phyloP scores from a whole-genome alignment of 75 land plant species.

The Isoetes taiwanensis region DNA sequence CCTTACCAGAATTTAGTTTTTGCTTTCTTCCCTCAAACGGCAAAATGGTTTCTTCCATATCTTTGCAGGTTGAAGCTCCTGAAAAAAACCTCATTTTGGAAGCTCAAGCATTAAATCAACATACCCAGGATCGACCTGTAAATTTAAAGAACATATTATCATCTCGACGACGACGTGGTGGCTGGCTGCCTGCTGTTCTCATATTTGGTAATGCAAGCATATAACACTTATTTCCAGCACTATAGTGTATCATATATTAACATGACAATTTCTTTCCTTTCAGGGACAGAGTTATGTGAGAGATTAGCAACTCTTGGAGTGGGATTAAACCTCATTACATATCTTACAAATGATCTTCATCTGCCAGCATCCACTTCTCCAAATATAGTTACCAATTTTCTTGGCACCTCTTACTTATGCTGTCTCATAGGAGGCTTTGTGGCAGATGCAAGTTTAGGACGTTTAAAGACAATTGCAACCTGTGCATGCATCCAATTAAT shows the following conservation, averaged over 20 bases:
- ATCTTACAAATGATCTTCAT: conserved; percentile 42
- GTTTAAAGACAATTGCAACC: conserved; percentile 43
- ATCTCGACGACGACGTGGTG: no score
- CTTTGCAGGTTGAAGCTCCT: no score
- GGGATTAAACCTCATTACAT: conserved; percentile 62
- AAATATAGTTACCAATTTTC: conserved; percentile 59
- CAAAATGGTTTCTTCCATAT: no score
- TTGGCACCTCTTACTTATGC: conserved; percentile 52
- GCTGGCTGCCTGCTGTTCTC: conserved; percentile 58
- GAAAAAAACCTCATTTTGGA: no score
- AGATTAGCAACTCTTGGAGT: conserved; percentile 62
- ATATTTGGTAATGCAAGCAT: conserved; percentile 34
- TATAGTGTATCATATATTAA: background rate
- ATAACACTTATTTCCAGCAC: background rate
- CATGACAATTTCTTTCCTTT: background rate
- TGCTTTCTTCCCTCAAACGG: no score
- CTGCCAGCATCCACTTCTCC: conserved; percentile 43
- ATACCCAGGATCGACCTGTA: no score
- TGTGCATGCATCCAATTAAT: conserved; percentile 30
- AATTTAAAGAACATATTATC: no score
- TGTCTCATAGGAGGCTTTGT: conserved; percentile 69
- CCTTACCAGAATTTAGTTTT: no score
- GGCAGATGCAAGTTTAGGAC: conserved; percentile 63
- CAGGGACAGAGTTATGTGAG: conserved; percentile 63
- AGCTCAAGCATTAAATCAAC: no score